phyloP scores from a whole-genome alignment of 805 yeast genomes.

The Saccharomycopsis fibuligera region DNA sequence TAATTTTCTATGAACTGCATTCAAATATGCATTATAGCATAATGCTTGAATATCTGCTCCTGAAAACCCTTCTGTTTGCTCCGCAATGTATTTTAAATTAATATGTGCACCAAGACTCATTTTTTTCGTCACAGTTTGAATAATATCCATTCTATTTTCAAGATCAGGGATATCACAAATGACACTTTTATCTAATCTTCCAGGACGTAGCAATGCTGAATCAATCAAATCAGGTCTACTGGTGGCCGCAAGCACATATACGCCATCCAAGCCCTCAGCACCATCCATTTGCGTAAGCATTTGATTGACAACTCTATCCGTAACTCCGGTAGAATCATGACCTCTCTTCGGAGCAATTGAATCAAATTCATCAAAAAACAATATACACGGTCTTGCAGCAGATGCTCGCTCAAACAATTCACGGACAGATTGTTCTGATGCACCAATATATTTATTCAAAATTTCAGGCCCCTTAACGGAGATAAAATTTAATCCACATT shows the following conservation, averaged over 20 bases:
- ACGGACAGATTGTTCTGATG: constrained; percentile 90
- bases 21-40: constrained; percentile 84
- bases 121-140: constrained; percentile 49
- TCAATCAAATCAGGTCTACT: constrained; percentile 94
- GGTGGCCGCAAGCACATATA: constrained; percentile 93
- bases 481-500: constrained; percentile 89
- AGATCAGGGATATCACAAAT: constrained; percentile 79
- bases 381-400: constrained; percentile 87
- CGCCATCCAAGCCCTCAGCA: constrained; percentile 96
- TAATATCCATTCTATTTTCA: constrained; percentile 68
- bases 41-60: constrained; percentile 95
- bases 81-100: constrained; percentile 49
- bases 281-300: constrained; percentile 98
- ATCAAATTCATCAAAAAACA: constrained; percentile 93
- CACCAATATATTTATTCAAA: constrained; percentile 91
- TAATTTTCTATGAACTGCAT: constrained; percentile 71
- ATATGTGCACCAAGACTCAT: constrained; percentile 51
- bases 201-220: constrained; percentile 91
- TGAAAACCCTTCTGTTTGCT: constrained; percentile 65
- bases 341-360: constrained; percentile 98
- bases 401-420: constrained; percentile 92
- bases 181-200: constrained; percentile 88
- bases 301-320: constrained; percentile 96
- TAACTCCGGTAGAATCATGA: constrained; percentile 95
- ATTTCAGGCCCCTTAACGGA: constrained; percentile 95